Conservation (phyloP, 164 flowering plant genomes). For the Dillenia turbinata region DNA sequence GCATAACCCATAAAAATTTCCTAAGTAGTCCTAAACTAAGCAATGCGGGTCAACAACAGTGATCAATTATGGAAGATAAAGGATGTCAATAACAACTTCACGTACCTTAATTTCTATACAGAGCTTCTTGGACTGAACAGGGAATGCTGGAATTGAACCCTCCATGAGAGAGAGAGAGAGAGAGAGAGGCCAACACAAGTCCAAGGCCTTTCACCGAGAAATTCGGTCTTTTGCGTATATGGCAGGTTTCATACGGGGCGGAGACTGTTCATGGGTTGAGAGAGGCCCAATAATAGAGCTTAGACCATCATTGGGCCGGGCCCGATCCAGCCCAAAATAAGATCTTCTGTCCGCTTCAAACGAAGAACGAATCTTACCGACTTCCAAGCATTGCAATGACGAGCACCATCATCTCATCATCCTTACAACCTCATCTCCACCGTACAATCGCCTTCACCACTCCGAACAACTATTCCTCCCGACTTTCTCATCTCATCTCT, state of each 20-base stretch:
- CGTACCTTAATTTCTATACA: conserved; percentile 40
- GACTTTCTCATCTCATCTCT: conserved; percentile 34
- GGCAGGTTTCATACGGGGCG: too few species aligned
- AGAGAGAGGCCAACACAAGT: background rate
- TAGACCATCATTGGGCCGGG: too few species aligned
- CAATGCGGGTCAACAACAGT: background rate
- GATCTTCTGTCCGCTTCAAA: too few species aligned
- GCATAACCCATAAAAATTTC: background rate
- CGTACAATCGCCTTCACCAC: conserved; percentile 53
- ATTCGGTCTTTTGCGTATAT: too few species aligned
- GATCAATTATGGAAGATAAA: background rate
- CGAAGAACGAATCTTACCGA: too few species aligned
- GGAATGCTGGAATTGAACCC: conserved; percentile 9
- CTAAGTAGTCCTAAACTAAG: background rate
- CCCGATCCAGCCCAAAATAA: too few species aligned
- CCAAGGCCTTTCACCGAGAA: too few species aligned
- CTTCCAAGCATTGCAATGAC: too few species aligned
- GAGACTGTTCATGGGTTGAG: too few species aligned
- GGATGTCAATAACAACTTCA: background rate
- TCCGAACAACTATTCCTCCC: conserved; percentile 38
- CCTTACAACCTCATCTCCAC: background rate
- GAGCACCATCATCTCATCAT: too few species aligned
- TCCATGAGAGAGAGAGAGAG: background rate
- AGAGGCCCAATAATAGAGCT: too few species aligned
- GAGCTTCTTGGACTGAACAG: conserved; percentile 25